A percentile compares a stretch with the other conserved stretches of the same genome.
Evolutionary conservation across 108 stramenopile species (phyloP).

Genomic region (Mediolabrus comicus): DNA sequence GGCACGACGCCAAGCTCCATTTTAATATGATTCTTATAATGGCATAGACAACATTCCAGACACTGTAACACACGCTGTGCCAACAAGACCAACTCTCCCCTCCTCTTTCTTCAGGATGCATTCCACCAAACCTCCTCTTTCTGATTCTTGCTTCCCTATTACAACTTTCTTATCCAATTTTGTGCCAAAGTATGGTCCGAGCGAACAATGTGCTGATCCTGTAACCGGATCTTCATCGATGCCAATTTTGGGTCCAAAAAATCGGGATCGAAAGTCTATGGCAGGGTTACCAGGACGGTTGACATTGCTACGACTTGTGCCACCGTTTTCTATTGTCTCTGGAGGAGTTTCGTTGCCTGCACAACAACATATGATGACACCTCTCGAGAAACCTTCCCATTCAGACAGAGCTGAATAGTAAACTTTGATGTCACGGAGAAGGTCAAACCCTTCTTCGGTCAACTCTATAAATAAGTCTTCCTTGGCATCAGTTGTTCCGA

Average conservation of each 20-base stretch:
- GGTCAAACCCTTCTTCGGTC: slow-evolving; percentile 64
- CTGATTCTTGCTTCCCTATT: slow-evolving; percentile 83
- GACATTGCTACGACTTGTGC: neutral
- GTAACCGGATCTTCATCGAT: slow-evolving; percentile 98
- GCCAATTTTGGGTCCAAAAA: slow-evolving; percentile 93
- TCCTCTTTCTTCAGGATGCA: slow-evolving; percentile 61
- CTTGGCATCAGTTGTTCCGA: slow-evolving; percentile 63
- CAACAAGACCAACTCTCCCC: slow-evolving; percentile 52
- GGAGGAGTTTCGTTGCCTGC: neutral
- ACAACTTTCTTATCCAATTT: slow-evolving; percentile 74
- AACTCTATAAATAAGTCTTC: slow-evolving; percentile 82
- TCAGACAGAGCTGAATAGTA: slow-evolving; percentile 58
- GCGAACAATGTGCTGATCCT: slow-evolving; percentile 92
- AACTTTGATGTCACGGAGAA: slow-evolving; percentile 32
- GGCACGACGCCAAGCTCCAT: neutral
- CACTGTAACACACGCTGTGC: slow-evolving; percentile 64
- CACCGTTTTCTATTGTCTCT: neutral
- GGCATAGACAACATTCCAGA: slow-evolving; percentile 42
- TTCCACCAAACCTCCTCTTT: slow-evolving; percentile 82
- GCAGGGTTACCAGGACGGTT: neutral
- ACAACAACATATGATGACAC: slow-evolving; percentile 76
- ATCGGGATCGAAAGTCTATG: slow-evolving; percentile 86
- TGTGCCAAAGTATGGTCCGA: slow-evolving; percentile 89
- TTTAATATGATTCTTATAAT: neutral
- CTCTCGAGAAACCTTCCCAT: slow-evolving; percentile 71